Percentiles rank a stretch among this genome's conserved stretches.
These are phyloP conservation scores for Cicer arietinum DNA, from an alignment of 306 rosid genomes.

Conservation along the genomic window DNA sequence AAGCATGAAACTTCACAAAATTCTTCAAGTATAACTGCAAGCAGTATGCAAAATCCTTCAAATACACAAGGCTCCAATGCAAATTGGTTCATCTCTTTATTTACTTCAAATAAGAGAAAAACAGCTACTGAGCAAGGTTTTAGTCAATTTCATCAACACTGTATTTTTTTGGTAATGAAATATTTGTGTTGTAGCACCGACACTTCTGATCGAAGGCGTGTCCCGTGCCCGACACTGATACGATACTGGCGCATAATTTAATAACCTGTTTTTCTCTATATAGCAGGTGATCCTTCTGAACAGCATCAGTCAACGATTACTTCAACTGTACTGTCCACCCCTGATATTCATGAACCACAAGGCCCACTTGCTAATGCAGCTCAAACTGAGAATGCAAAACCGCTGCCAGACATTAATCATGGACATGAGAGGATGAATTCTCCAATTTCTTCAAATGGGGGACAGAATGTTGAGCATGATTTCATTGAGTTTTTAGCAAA, in stretches of 20 bases:
- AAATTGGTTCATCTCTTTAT: slow-evolving; percentile 49
- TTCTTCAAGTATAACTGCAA: slow-evolving; percentile 23
- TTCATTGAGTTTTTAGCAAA: neutral
- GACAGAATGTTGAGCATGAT: slow-evolving; percentile 5
- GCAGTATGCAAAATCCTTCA: slow-evolving; percentile 42
- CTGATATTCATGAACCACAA: slow-evolving; percentile 36
- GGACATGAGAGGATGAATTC: slow-evolving; percentile 35
- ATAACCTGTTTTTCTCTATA: slow-evolving; percentile 8
- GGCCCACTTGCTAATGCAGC: slow-evolving; percentile 28
- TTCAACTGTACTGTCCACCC: slow-evolving; percentile 9
- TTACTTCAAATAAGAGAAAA: slow-evolving; percentile 41
- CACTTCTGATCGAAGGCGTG: too few relatives aligned
- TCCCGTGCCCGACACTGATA: too few relatives aligned
- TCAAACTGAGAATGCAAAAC: slow-evolving; percentile 3
- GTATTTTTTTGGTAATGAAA: neutral
- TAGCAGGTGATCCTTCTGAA: slow-evolving; percentile 35
- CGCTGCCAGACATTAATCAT: neutral
- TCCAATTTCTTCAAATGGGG: slow-evolving; percentile 34
- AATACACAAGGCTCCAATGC: slow-evolving; percentile 37
- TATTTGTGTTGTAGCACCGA: neutral
- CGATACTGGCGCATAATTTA: neutral
- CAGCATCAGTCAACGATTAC: slow-evolving; percentile 28
- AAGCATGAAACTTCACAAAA: slow-evolving; percentile 40
- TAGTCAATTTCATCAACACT: neutral
- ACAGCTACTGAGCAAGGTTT: slow-evolving; percentile 40